Evolutionary conservation across 352 stramenopile genomes (phyloP), one percentile per base, ranked within the genome.

Genomic region (Globisporangium uncinulatum): DNA sequence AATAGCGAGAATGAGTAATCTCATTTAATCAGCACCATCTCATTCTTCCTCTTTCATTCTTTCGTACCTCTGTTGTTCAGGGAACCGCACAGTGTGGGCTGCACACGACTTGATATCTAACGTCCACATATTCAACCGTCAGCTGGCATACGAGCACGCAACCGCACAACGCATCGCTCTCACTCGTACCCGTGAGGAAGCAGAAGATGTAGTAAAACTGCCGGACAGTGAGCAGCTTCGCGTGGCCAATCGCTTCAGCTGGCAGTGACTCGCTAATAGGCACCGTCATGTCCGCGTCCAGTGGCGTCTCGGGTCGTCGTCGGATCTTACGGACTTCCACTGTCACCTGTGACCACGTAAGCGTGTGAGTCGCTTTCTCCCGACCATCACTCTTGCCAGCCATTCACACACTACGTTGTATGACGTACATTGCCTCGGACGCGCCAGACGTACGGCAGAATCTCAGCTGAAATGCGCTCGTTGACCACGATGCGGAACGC

Each of bases 121-220:
- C 19, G 50, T 44, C 51, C 21, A 50, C 45, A 57, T 19, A 47
- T 5, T 47, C 42, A 19, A 21, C 13, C 13, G 15, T 24, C 42
- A 21, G n/a, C n/a, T n/a, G n/a, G n/a, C n/a, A 24, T 47, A 7
- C 17, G 15, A 47, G 39, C 10, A 44, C 39, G 39, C 42, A 47
- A 19, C 4, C 14, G n/a, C 32, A 37, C 32, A 37, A 9, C 32
- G 32, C 43, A 21, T 46, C 4, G 2, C 19, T 17, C 14, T 13
- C 6, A 10, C 43, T 24, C 57, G 37, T 51, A 79, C 69, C 73
- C 19, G 81, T 84, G 15, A 92, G 54, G 50, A 89, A 92, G 66
- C 79, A 90, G 63, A 85, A 89, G 31, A 92, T 79, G 64, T 87
- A 89, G 66, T 92, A 92, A 56, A 92, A 92, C 55, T 92, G 79